phyloP scores from a whole-genome alignment of 768 basidiomycete species.

The Austroboletus eburneus region DNA sequence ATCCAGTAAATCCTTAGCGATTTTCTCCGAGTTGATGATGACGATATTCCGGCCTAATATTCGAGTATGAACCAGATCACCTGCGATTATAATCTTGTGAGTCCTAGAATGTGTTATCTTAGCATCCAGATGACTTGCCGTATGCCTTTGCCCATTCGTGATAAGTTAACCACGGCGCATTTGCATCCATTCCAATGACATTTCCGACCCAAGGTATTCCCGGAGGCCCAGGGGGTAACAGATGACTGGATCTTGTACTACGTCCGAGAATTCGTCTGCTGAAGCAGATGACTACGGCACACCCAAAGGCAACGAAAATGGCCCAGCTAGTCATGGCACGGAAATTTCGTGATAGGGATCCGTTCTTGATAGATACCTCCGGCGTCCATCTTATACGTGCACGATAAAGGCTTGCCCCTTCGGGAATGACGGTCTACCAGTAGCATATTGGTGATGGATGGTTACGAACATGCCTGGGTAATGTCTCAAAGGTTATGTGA shows the following conservation, averaged over 20 bases:
- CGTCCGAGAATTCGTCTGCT: background rate
- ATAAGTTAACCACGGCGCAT: constrained; percentile 9
- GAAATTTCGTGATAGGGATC: no score
- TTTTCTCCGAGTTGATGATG: constrained; percentile 8
- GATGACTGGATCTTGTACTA: background rate
- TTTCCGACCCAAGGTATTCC: constrained; percentile 10
- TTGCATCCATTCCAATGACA: background rate
- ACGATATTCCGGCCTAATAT: constrained; percentile 7
- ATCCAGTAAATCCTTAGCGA: constrained; percentile 8
- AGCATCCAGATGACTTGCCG: background rate
- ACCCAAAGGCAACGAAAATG: no score
- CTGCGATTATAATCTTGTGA: background rate
- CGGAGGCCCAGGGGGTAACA: constrained; percentile 4
- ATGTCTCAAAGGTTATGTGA: no score
- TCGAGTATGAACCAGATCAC: constrained; percentile 4
- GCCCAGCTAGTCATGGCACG: no score
- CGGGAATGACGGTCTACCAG: no score
- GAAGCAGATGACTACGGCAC: background rate
- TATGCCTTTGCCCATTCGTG: constrained; percentile 7
- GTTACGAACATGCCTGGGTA: no score
- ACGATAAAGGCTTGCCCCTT: no score
- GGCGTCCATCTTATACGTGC: no score
- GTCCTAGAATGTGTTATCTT: background rate
- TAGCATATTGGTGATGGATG: no score
- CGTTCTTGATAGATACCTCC: no score